A percentile compares a stretch with the other conserved stretches of the same genome.
Evolutionary conservation across 345 rosid species (phyloP).

Genomic region (Eucalyptus caleyi): DNA sequence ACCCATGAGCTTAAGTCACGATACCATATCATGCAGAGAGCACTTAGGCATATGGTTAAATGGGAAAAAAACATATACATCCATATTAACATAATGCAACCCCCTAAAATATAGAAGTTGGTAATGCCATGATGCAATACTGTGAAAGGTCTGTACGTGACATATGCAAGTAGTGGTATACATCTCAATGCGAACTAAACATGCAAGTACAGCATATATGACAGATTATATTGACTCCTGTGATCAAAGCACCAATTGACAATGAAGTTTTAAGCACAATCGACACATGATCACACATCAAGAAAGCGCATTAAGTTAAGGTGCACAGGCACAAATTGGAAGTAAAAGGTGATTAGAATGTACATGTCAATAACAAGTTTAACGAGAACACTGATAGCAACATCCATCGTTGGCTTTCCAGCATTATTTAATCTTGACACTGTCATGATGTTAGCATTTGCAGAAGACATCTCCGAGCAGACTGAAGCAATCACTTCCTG

Average conservation of each 20-base stretch:
- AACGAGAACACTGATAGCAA: slow-evolving; percentile 95
- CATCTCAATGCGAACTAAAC: background rate
- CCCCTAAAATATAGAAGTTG: background rate
- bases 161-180: background rate
- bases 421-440: slow-evolving; percentile 66
- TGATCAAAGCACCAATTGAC: background rate
- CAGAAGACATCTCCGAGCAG: slow-evolving; percentile 67
- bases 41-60: background rate
- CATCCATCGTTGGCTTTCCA: slow-evolving; percentile 91
- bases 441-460: slow-evolving; percentile 48
- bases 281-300: background rate
- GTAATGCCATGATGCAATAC: background rate
- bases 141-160: background rate
- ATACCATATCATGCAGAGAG: background rate
- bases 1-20: background rate
- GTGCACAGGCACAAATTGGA: background rate
- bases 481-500: slow-evolving; percentile 96
- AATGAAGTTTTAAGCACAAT: background rate
- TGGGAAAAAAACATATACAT: background rate
- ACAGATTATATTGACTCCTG: background rate
- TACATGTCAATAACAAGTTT: slow-evolving; percentile 98
- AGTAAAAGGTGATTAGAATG: background rate
- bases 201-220: background rate
- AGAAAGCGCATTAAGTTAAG: background rate
- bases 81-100: background rate